phyloP scores from a whole-genome alignment of 139 green algal genomes.

The Coccomyxa sp. region DNA sequence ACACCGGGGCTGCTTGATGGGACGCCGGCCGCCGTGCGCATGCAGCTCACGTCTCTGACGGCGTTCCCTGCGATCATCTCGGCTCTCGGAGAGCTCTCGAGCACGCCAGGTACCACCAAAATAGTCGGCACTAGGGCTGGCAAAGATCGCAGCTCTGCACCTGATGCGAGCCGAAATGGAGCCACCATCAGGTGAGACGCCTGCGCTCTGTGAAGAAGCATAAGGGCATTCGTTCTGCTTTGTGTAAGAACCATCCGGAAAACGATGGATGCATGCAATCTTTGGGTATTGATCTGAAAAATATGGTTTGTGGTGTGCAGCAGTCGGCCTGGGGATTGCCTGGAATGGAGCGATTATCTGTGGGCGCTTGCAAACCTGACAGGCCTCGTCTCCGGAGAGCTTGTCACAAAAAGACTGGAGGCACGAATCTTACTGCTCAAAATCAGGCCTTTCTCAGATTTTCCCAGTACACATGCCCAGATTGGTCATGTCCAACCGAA shows the following conservation, averaged over 20 bases:
- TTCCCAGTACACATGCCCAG: neutral
- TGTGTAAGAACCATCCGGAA: neutral
- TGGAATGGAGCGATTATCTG: neutral
- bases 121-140: neutral
- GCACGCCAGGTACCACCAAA: neutral
- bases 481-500: neutral
- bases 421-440: neutral
- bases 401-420: neutral
- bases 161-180: neutral
- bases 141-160: neutral
- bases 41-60: conserved; percentile 11
- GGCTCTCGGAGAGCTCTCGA: neutral
- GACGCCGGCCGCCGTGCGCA: conserved; percentile 16
- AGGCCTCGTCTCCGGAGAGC: conserved; percentile 5
- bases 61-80: conserved; percentile 20
- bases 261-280: neutral
- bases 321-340: neutral
- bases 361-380: conserved; percentile 8
- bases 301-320: neutral
- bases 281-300: neutral
- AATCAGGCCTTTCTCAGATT: neutral
- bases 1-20: conserved; percentile 16
- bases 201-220: neutral
- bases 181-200: neutral
- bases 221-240: neutral